Base-by-base conservation (phyloP, 129 eudicot genomes). In the Sambucus nigra region DNA sequence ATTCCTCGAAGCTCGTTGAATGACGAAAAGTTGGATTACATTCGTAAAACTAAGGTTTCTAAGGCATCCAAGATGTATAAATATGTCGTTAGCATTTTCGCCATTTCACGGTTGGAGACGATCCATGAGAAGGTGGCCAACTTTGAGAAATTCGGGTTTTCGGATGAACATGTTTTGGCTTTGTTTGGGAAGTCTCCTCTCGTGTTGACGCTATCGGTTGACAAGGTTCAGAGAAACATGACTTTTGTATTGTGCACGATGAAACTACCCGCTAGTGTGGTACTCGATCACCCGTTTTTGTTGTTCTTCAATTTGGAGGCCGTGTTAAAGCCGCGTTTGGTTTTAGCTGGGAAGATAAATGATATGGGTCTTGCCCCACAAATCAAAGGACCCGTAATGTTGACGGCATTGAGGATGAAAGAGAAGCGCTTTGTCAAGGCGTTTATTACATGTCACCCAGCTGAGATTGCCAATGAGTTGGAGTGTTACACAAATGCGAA, bases 151-250 rank as follows among this genome's bases (percentile, higher is more conserved):
- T 82, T 73, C 11, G 96, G 94, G 72, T 64, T 87, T 17, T 8
- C 49, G 1, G 89, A 87, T 47, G 86, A 87, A 24, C 89, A 87
- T 60, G 60, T 83, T 25, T 54, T 83, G 22, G 49, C 50, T 39
- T 67, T 80, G 16, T 29, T 80, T 21, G 86, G 91, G 6, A 68
- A 69, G 4, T 74, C 76, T 13, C 91, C 96, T 13, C 69, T 80
- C 12, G 10, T 83, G 59, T 61, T 83, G 70, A 80, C 91, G 5
- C 54, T 88, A 26, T 83, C 96, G 0, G 53, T 70, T 33, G 94
- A 83, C 14, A 88, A 88, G 44, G 81, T 80, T 57, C 84, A 83
- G 70, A 69, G 96, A 42, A 77, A 88, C 70, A 83, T 83, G 94
- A 83, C 84, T 27, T 88, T 62, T 69, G 39, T 80, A 44, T 57